Evolutionary conservation across 1,139 yeast species (phyloP).

Genomic region (Yamadazyma mexicana): DNA sequence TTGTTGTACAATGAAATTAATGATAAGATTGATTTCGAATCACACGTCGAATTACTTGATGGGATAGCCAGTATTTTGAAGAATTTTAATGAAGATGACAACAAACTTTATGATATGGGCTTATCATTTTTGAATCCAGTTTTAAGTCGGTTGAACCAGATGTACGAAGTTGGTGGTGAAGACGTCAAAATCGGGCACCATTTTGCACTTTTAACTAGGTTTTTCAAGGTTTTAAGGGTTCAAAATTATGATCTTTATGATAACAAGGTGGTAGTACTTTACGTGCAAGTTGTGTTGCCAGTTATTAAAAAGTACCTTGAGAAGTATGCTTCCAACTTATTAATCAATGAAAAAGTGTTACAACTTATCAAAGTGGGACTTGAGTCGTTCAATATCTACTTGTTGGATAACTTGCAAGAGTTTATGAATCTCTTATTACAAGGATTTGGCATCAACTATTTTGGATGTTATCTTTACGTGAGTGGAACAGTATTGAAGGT

Average conservation of each 20-base stretch:
- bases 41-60: slow-evolving; percentile 79
- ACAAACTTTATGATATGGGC: slow-evolving; percentile 30
- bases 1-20: slow-evolving; percentile 70
- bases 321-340: slow-evolving; percentile 54
- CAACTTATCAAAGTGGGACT: slow-evolving; percentile 68
- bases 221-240: slow-evolving; percentile 58
- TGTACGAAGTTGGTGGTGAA: slow-evolving; percentile 16
- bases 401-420: slow-evolving; percentile 61
- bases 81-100: slow-evolving; percentile 41
- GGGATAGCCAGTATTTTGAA: slow-evolving; percentile 85
- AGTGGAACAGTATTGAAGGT: slow-evolving; percentile 82
- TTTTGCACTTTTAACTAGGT: slow-evolving; percentile 72
- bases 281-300: slow-evolving; percentile 61
- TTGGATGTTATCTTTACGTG: slow-evolving; percentile 89
- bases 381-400: slow-evolving; percentile 65
- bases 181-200: slow-evolving; percentile 66
- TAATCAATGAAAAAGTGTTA: slow-evolving; percentile 72
- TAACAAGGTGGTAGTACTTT: slow-evolving; percentile 60
- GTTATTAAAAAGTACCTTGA: slow-evolving; percentile 48
- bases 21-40: slow-evolving; percentile 58
- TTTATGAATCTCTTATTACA: slow-evolving; percentile 63
- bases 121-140: slow-evolving; percentile 70
- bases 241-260: slow-evolving; percentile 31
- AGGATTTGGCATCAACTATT: slow-evolving; percentile 68
- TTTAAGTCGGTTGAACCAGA: slow-evolving; percentile 44